Percentiles rank a stretch among this genome's conserved stretches.
Conservation (phyloP, 352 stramenopile genomes). For the Phytophthora vignae region DNA sequence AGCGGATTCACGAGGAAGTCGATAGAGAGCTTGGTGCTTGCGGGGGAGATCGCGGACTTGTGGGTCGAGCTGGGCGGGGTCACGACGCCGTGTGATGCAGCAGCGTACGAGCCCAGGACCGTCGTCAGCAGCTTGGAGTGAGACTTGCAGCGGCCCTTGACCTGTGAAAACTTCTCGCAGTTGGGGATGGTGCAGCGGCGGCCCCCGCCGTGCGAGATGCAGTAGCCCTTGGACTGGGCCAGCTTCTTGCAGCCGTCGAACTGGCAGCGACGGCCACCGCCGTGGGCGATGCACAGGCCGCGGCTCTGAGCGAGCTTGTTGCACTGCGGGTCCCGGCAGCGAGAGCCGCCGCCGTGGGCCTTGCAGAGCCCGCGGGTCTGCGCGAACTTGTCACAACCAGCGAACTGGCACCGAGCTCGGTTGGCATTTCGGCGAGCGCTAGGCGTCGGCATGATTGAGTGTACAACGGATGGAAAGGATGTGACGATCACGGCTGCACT, state of each 20-base stretch:
- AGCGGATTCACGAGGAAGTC: constrained; percentile 66
- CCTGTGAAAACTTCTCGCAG: constrained; percentile 91
- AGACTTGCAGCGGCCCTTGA: constrained; percentile 88
- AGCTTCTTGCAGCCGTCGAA: constrained; percentile 76
- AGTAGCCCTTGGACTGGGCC: constrained; percentile 83
- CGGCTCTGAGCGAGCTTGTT: constrained; percentile 86
- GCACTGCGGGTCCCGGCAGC: constrained; percentile 77
- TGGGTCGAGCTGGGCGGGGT: constrained; percentile 34
- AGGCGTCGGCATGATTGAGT: constrained; percentile 46
- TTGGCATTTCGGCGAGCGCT: constrained; percentile 68
- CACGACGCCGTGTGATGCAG: constrained; percentile 28
- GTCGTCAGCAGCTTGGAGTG: constrained; percentile 76
- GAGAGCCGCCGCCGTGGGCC: constrained; percentile 83
- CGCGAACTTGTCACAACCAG: constrained; percentile 85
- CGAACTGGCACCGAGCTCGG: constrained; percentile 78
- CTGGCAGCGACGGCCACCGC: constrained; percentile 78
- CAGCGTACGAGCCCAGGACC: constrained; percentile 19
- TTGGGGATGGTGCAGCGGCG: constrained; percentile 73
- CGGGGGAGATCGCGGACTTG: constrained; percentile 35
- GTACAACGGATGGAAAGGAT: constrained; percentile 21
- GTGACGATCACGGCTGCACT: constrained; percentile 20
- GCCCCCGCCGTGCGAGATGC: constrained; percentile 83
- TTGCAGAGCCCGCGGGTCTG: constrained; percentile 86
- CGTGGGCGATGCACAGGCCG: constrained; percentile 82
- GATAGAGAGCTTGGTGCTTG: constrained; percentile 58